These are phyloP conservation scores for Gypsophila paniculata DNA, from an alignment of 179 eudicot species.

Conservation along the genomic window DNA sequence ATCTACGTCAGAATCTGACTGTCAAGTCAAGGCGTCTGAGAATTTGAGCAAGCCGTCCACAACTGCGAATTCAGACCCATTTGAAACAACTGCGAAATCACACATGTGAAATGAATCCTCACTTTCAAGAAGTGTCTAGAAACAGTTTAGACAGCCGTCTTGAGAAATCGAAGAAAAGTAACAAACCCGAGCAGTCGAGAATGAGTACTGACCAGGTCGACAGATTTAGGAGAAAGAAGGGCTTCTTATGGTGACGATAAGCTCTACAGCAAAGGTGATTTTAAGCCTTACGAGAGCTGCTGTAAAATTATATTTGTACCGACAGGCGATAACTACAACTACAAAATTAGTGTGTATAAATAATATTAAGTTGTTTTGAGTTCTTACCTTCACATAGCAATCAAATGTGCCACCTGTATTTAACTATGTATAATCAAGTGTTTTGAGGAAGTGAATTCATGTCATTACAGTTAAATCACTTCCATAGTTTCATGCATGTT, in stretches of 20 bases:
- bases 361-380: conserved; percentile 23
- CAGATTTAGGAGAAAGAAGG: conserved; percentile 59
- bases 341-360: conserved; percentile 20
- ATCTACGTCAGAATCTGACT: conserved; percentile 41
- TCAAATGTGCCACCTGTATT: conserved; percentile 14
- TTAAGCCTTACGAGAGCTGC: conserved; percentile 27
- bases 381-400: conserved; percentile 7
- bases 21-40: conserved; percentile 33
- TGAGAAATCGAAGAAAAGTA: conserved; percentile 70
- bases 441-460: conserved; percentile 7
- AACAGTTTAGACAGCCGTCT: conserved; percentile 96
- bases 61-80: conserved; percentile 34
- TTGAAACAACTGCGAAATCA: conserved; percentile 35
- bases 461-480: neutral
- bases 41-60: conserved; percentile 22
- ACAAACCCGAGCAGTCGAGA: conserved; percentile 79
- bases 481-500: too few relatives aligned
- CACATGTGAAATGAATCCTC: conserved; percentile 36
- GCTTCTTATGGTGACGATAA: conserved; percentile 48
- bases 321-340: conserved; percentile 6
- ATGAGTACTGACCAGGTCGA: conserved; percentile 84
- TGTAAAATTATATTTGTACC: conserved; percentile 28
- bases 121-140: conserved; percentile 66
- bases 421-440: conserved; percentile 23
- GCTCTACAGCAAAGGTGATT: conserved; percentile 17